These are phyloP conservation scores for Euphorbia corollata DNA, from an alignment of 441 rosid genomes.

Conservation along the genomic window DNA sequence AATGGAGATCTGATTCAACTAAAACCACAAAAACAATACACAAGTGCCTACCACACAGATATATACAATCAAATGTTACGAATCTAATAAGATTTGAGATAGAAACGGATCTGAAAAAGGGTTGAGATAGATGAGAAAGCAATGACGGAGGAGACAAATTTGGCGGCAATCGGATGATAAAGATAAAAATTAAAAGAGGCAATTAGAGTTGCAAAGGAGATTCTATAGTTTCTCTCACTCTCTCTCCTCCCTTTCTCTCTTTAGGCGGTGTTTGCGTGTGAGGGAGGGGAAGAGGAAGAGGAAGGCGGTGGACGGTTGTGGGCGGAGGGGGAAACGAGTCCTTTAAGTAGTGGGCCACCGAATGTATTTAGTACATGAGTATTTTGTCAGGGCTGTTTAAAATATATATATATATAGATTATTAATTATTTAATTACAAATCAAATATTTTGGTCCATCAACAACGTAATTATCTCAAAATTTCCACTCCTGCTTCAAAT, in stretches of 20 bases:
- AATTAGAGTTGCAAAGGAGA: no score
- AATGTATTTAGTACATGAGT: no score
- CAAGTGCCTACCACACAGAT: not conserved
- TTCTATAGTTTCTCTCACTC: not conserved
- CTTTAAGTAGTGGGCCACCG: conserved; percentile 1
- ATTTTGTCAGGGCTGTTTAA: no score
- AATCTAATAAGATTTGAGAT: not conserved
- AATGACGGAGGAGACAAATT: not conserved
- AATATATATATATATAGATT: no score
- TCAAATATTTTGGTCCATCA: no score
- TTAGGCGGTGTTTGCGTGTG: not conserved
- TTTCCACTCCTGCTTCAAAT: no score
- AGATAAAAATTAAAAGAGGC: conserved; percentile 2
- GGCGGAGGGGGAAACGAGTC: conserved; percentile 9
- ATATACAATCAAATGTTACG: not conserved
- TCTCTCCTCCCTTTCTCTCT: not conserved
- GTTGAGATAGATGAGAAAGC: not conserved
- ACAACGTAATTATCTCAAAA: no score
- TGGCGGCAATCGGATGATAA: conserved; percentile 23
- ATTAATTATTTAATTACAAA: no score
- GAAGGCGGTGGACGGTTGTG: not conserved
- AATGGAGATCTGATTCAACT: not conserved
- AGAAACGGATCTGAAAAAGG: not conserved
- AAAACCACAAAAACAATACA: not conserved
- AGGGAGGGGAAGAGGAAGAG: not conserved